Evolutionary conservation across 1,284 basidiomycete species (phyloP).

Genomic region (Pisolithus thermaeus): DNA sequence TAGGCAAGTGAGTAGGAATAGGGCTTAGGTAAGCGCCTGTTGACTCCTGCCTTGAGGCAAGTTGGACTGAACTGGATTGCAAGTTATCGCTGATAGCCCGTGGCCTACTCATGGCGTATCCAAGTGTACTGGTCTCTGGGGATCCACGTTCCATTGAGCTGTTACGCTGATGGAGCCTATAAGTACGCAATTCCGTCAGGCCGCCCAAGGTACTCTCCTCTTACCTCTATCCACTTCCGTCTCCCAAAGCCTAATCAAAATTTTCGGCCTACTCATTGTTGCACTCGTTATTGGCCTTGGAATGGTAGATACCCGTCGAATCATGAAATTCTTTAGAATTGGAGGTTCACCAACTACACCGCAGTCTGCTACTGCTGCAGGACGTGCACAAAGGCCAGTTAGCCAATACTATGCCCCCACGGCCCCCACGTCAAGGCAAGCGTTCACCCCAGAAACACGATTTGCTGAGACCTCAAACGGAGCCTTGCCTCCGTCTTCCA

Average conservation of each 20-base stretch:
- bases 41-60: slow-evolving; percentile 12
- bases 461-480: slow-evolving; percentile 1
- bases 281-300: slow-evolving; percentile 21
- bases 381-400: slow-evolving; percentile 18
- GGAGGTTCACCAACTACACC: slow-evolving; percentile 23
- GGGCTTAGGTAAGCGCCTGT: slow-evolving; percentile 10
- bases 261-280: slow-evolving; percentile 22
- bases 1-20: slow-evolving; percentile 26
- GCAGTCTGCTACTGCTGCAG: slow-evolving; percentile 14
- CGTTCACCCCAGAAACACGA: background rate
- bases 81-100: background rate
- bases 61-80: slow-evolving; percentile 10
- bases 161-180: slow-evolving; percentile 12
- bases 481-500: slow-evolving; percentile 5
- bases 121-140: background rate
- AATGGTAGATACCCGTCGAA: slow-evolving; percentile 30
- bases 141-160: slow-evolving; percentile 1
- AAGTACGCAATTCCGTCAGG: slow-evolving; percentile 17
- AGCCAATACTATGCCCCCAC: slow-evolving; percentile 19
- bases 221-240: slow-evolving; percentile 10
- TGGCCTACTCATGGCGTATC: slow-evolving; percentile 16
- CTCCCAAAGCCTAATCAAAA: slow-evolving; percentile 16
- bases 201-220: slow-evolving; percentile 10
- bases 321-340: slow-evolving; percentile 29
- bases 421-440: slow-evolving; percentile 13